These are phyloP conservation scores for Styphnolobium japonicum DNA, from an alignment of 306 rosid species.

Conservation along the genomic window DNA sequence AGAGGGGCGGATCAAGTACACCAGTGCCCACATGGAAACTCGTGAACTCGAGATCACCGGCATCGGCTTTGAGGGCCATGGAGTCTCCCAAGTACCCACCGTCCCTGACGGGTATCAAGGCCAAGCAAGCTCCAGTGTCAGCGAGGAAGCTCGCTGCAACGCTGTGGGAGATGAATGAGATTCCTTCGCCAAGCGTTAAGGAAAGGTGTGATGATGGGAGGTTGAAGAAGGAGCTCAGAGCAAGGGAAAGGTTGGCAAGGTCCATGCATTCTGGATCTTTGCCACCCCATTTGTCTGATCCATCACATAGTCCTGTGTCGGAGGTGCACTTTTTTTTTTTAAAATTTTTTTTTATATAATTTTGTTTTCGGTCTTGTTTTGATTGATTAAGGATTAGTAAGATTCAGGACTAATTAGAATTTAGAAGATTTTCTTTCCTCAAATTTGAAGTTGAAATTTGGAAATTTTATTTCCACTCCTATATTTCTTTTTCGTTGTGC, in stretches of 20 bases:
- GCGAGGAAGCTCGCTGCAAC: constrained; percentile 99
- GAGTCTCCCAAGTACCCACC: constrained; percentile 64
- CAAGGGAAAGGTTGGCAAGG: constrained; percentile 69
- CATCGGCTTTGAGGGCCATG: constrained; percentile 50
- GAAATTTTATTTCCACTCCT: background rate
- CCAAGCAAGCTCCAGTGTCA: constrained; percentile 68
- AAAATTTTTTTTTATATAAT: background rate
- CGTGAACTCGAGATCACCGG: constrained; percentile 72
- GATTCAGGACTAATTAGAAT: background rate
- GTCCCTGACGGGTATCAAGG: constrained; percentile 40
- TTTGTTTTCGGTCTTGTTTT: background rate
- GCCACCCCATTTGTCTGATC: constrained; percentile 98
- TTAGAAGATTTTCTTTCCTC: background rate
- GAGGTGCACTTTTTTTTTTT: constrained; percentile 53
- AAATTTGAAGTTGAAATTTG: background rate
- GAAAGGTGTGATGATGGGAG: constrained; percentile 48
- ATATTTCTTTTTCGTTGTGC: too few relatives aligned
- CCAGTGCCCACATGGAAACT: constrained; percentile 96
- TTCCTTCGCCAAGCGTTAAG: constrained; percentile 78
- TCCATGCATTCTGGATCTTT: constrained; percentile 78
- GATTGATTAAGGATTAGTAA: background rate
- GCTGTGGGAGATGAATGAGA: constrained; percentile 98
- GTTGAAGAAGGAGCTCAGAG: constrained; percentile 59
- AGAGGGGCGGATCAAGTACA: constrained; percentile 83
- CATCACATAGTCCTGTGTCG: constrained; percentile 89